Conservation (phyloP, 2,329 filamentous ascomycete genomes). For the Arthrobotrys megalospora region DNA sequence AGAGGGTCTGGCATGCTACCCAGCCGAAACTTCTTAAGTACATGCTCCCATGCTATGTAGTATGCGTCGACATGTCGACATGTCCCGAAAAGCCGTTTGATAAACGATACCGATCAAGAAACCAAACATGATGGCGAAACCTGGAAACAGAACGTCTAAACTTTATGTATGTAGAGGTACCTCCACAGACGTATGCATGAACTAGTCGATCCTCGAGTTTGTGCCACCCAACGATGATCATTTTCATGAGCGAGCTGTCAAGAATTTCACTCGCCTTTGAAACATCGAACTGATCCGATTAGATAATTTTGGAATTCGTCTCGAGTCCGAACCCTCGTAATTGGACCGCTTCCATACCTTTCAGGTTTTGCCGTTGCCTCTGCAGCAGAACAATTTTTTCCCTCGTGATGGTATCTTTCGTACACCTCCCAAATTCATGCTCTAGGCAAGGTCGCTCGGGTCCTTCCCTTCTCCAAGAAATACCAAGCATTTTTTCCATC, state of each 20-base stretch:
- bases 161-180: conserved; percentile 7
- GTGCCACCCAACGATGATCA: conserved; percentile 22
- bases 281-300: conserved; percentile 1
- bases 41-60: not conserved
- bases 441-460: not conserved
- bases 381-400: not conserved
- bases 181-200: not conserved
- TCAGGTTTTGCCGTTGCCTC: not conserved
- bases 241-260: conserved; percentile 34
- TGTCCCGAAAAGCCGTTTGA: conserved; percentile 25
- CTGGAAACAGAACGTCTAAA: not conserved
- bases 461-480: conserved; percentile 15
- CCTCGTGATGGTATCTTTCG: conserved; percentile 7
- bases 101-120: conserved; percentile 14
- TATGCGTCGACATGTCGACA: not conserved
- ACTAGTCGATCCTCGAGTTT: conserved; percentile 5
- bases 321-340: conserved; percentile 4
- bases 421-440: not conserved
- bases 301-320: not conserved
- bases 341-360: conserved; percentile 11
- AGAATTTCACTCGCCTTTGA: conserved; percentile 2
- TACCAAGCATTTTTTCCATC: conserved; percentile 39
- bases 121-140: not conserved
- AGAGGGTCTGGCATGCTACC: not conserved
- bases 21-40: not conserved